Evolutionary conservation across 2,329 filamentous ascomycete species (phyloP).

Genomic region (Penicillium brevicompactum): DNA sequence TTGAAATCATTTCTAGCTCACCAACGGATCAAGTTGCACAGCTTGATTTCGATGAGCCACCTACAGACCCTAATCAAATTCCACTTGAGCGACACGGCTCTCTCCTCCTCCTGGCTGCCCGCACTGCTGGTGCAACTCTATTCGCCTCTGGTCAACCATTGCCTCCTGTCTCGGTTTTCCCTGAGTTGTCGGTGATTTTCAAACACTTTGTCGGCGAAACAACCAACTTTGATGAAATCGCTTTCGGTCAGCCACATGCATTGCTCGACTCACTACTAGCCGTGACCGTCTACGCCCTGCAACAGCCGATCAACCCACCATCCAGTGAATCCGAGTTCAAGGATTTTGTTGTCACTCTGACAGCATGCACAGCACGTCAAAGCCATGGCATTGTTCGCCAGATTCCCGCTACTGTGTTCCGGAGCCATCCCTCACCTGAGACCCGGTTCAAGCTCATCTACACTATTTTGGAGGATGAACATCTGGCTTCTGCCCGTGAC

Average conservation of each 20-base stretch:
- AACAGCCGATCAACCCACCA: constrained; percentile 49
- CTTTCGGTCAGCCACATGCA: constrained; percentile 52
- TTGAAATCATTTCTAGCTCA: constrained; percentile 46
- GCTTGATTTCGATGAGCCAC: constrained; percentile 58
- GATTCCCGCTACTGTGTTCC: constrained; percentile 44
- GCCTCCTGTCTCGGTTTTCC: constrained; percentile 52
- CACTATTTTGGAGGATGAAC: constrained; percentile 57
- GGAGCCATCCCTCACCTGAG: constrained; percentile 55
- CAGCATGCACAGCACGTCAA: constrained; percentile 40
- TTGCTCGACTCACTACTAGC: constrained; percentile 58
- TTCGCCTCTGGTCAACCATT: constrained; percentile 47
- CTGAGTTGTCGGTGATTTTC: constrained; percentile 54
- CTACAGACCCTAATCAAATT: constrained; percentile 55
- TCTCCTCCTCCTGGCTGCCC: constrained; percentile 56
- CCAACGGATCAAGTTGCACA: constrained; percentile 44
- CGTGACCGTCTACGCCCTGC: constrained; percentile 53
- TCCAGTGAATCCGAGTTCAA: constrained; percentile 54
- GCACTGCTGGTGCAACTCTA: constrained; percentile 51
- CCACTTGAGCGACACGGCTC: constrained; percentile 59
- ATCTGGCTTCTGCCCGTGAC: constrained; percentile 57
- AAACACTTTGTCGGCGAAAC: constrained; percentile 54
- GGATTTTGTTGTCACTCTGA: constrained; percentile 53
- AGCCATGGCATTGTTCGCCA: constrained; percentile 40
- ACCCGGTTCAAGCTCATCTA: constrained; percentile 57
- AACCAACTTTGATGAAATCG: constrained; percentile 37